Base-by-base conservation (phyloP, 75 land plant species). In the Isoetes taiwanensis region DNA sequence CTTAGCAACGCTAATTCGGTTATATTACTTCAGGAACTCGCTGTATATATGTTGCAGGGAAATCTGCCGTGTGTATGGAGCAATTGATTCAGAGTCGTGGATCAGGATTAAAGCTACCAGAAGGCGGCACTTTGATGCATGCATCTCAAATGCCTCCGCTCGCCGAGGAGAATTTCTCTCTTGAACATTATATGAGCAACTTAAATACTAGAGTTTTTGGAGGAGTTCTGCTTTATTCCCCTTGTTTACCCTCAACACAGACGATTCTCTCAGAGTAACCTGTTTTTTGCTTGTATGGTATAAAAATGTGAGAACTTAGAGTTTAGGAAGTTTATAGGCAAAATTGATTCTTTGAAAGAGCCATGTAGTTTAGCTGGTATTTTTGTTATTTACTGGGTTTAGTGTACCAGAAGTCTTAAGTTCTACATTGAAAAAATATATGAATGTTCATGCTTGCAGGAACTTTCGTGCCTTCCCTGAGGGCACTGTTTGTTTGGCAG, bases 401-500 rank as follows among this genome's bases (percentile, higher is more conserved):
- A n/a, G n/a, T n/a, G n/a, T n/a, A n/a, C n/a, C n/a, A n/a, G n/a
- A n/a, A n/a, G n/a, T n/a, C n/a, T n/a, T n/a, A n/a, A n/a, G n/a
- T n/a, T n/a, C n/a, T n/a, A n/a, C n/a, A n/a, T n/a, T n/a, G n/a
- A n/a, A n/a, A n/a, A n/a, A n/a, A n/a, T n/a, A n/a, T n/a, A n/a
- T n/a, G n/a, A n/a, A n/a, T n/a, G n/a, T n/a, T n/a, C n/a, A n/a
- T n/a, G n/a, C n/a, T n/a, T 29, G 50, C 76, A 89, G 96, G 39
- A 86, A 90, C 58, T 82, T 83, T 38, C 32, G 60, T 39, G 59
- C 75, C 10, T 71, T 90, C 34, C 97, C 97, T 5, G 23, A 69
- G n/a, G 97, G 97, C 8, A 57, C 87, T 4, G 80, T 76, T 9
- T 80, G 97, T 60, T 74, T 90, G 32, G 80, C 94, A 1, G 97